phyloP scores from a whole-genome alignment of 1,284 basidiomycete genomes.

The Calocybe gambosa region DNA sequence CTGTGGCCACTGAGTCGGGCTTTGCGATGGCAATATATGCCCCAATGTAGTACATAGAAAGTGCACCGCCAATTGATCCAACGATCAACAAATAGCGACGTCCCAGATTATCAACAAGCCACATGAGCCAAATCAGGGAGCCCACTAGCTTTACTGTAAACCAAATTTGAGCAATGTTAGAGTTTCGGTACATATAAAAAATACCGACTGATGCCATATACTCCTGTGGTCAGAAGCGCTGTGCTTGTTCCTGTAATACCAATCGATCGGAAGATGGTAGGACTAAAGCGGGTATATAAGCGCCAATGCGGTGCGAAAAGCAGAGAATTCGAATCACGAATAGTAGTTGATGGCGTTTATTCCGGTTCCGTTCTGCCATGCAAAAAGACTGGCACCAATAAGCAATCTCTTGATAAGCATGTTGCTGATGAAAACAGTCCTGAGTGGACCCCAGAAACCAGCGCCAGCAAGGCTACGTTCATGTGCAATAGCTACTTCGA shows the following conservation, averaged over 20 bases:
- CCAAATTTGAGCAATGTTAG: not conserved
- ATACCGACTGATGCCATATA: conserved; percentile 37
- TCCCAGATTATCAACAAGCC: conserved; percentile 27
- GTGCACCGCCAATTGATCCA: conserved; percentile 35
- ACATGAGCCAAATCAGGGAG: conserved; percentile 23
- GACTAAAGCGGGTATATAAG: conserved; percentile 16
- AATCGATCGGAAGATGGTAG: conserved; percentile 36
- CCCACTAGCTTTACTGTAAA: conserved; percentile 25
- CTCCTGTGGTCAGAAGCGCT: conserved; percentile 39
- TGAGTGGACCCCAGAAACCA: conserved; percentile 27
- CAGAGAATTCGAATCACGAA: conserved; percentile 19
- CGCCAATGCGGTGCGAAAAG: not conserved
- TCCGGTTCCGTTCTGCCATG: conserved; percentile 31
- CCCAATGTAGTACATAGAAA: conserved; percentile 36
- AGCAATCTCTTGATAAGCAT: conserved; percentile 22
- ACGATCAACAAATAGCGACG: conserved; percentile 36
- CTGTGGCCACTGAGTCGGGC: conserved; percentile 13
- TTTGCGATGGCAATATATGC: conserved; percentile 30
- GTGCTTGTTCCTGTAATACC: conserved; percentile 34
- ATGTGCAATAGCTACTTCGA: conserved; percentile 23
- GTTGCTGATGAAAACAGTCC: conserved; percentile 23
- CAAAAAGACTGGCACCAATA: conserved; percentile 26
- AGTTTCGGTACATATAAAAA: not conserved
- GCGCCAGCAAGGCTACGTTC: conserved; percentile 27
- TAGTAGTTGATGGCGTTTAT: conserved; percentile 41